phyloP scores from a whole-genome alignment of 306 rosid species.

The Acacia acuminata region DNA sequence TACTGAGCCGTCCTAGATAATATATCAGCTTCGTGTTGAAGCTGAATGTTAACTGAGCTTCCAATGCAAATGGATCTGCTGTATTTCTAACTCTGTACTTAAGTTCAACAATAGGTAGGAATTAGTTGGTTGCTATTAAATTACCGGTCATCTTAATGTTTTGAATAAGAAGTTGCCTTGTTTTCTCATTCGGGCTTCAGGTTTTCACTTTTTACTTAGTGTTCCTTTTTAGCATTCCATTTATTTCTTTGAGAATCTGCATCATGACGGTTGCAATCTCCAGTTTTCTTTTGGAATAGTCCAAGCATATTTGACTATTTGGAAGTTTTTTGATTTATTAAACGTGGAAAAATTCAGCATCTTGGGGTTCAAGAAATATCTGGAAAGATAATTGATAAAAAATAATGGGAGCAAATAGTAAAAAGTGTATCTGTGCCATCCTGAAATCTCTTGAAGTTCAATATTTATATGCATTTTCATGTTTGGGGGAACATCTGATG shows the following conservation, averaged over 20 bases:
- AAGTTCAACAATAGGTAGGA: conserved; percentile 5
- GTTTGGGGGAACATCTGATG: conserved; percentile 21
- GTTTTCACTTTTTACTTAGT: conserved; percentile 1
- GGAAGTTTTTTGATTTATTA: conserved; percentile 15
- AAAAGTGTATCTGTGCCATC: not conserved
- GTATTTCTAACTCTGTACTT: conserved; percentile 9
- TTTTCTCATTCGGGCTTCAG: conserved; percentile 14
- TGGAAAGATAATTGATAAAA: conserved; percentile 8
- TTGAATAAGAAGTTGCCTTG: conserved; percentile 13
- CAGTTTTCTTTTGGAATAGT: conserved; percentile 23
- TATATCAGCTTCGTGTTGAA: conserved; percentile 3
- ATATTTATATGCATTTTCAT: conserved; percentile 21
- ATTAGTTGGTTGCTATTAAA: conserved; percentile 10
- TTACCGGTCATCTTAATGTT: conserved; percentile 4
- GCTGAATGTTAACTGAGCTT: conserved; percentile 14
- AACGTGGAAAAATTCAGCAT: conserved; percentile 13
- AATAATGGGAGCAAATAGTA: conserved; percentile 14
- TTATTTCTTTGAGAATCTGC: conserved; percentile 22
- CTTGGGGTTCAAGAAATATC: conserved; percentile 21
- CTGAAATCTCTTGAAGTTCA: conserved; percentile 15
- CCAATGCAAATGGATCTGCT: not conserved
- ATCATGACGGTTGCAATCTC: conserved; percentile 11
- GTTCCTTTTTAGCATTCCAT: not conserved
- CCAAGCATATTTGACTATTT: not conserved
- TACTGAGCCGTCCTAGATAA: not conserved